phyloP scores from a whole-genome alignment of 129 eudicot species.

The Flaveria bidentis region DNA sequence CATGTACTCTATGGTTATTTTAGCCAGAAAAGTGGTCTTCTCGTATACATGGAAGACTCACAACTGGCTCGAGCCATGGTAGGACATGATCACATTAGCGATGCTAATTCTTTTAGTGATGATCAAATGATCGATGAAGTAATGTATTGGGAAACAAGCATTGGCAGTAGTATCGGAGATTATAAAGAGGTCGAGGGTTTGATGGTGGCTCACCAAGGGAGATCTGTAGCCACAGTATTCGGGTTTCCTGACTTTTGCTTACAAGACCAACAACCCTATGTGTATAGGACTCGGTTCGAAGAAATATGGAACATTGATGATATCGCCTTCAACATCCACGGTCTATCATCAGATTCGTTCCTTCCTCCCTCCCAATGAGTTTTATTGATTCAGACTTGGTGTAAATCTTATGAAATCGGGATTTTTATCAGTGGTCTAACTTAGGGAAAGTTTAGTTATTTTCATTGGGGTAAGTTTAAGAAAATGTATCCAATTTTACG shows the following conservation, averaged over 20 bases:
- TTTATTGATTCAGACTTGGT: neutral
- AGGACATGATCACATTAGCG: neutral
- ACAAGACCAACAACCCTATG: slow-evolving; percentile 32
- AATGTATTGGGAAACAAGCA: slow-evolving; percentile 68
- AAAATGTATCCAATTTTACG: neutral
- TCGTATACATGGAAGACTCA: slow-evolving; percentile 67
- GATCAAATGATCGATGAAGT: slow-evolving; percentile 23
- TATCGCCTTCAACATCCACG: slow-evolving; percentile 61
- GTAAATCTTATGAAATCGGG: neutral
- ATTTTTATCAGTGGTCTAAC: no score
- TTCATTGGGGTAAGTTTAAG: neutral
- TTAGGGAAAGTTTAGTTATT: neutral
- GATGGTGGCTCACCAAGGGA: slow-evolving; percentile 59
- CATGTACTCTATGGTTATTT: slow-evolving; percentile 72
- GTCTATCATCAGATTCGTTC: slow-evolving; percentile 58
- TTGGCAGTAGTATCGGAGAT: slow-evolving; percentile 63
- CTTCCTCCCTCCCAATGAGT: slow-evolving; percentile 58
- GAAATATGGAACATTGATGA: slow-evolving; percentile 68
- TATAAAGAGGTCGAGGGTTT: slow-evolving; percentile 60
- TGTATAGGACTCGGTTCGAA: slow-evolving; percentile 58
- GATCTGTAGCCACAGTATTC: slow-evolving; percentile 58
- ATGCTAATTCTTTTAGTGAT: neutral
- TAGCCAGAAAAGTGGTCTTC: slow-evolving; percentile 67
- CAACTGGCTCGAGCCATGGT: slow-evolving; percentile 55
- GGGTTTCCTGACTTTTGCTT: slow-evolving; percentile 49